A percentile compares a stretch with the other conserved stretches of the same genome.
These are phyloP conservation scores for Candida manassasensis DNA, from an alignment of 805 yeast genomes.

Conservation along the genomic window DNA sequence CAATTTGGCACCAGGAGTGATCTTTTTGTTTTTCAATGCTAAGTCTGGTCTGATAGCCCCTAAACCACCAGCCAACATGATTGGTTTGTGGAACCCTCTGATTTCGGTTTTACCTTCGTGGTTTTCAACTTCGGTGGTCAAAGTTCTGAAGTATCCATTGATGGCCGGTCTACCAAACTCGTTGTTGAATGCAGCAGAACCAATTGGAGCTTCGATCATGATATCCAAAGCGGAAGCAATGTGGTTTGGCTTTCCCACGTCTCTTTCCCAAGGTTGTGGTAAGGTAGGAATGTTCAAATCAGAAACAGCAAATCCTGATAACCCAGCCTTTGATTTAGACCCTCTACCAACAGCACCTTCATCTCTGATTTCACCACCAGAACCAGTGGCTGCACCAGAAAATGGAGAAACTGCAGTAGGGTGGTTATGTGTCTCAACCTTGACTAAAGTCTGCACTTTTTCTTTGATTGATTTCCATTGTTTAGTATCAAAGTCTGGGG, in stretches of 20 bases:
- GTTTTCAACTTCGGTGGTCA: conserved; percentile 72
- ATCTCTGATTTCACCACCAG: conserved; percentile 99
- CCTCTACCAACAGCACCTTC: conserved; percentile 99
- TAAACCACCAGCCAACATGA: conserved; percentile 99
- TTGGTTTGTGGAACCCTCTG: conserved; percentile 98
- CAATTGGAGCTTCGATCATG: conserved; percentile 96
- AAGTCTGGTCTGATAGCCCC: conserved; percentile 94
- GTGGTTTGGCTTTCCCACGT: conserved; percentile 86
- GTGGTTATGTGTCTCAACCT: conserved; percentile 98
- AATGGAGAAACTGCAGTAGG: conserved; percentile 99
- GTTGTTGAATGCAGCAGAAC: conserved; percentile 96
- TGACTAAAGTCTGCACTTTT: conserved; percentile 80
- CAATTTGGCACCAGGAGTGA: conserved; percentile 86
- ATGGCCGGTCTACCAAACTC: conserved; percentile 99
- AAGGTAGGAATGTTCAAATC: conserved; percentile 83
- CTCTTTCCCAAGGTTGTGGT: conserved; percentile 92
- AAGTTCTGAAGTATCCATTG: conserved; percentile 92
- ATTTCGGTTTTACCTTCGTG: conserved; percentile 61
- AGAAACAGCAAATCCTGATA: conserved; percentile 87
- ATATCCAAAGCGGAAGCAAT: conserved; percentile 91
- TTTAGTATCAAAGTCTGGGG: conserved; percentile 71
- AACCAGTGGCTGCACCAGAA: conserved; percentile 99
- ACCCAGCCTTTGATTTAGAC: conserved; percentile 93
- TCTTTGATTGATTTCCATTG: conserved; percentile 75
- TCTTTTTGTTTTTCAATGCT: conserved; percentile 79